These are phyloP conservation scores for Monarda citriodora DNA, from an alignment of 305 asterid species.

Conservation along the genomic window DNA sequence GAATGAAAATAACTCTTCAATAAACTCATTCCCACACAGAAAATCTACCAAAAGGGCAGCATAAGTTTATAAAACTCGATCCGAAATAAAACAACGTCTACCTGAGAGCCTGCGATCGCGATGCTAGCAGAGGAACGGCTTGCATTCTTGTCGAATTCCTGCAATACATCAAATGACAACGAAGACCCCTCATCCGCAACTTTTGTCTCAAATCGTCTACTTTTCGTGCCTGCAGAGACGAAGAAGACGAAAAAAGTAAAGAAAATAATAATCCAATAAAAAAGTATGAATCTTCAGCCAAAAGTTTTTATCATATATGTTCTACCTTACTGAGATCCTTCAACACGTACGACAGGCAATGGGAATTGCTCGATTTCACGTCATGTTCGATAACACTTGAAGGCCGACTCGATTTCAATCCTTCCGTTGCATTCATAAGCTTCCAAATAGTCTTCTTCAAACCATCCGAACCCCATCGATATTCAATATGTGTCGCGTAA, in stretches of 20 bases:
- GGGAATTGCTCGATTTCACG: constrained; percentile 61
- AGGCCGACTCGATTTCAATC: constrained; percentile 28
- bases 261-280: neutral
- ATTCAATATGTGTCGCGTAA: constrained; percentile 75
- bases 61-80: neutral
- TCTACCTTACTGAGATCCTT: constrained; percentile 66
- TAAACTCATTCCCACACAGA: neutral
- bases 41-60: neutral
- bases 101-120: constrained; percentile 95
- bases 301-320: neutral
- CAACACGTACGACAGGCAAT: constrained; percentile 72
- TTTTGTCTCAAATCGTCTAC: constrained; percentile 89
- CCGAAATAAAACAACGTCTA: constrained; percentile 16
- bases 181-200: constrained; percentile 92
- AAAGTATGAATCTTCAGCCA: neutral
- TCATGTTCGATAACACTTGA: constrained; percentile 51
- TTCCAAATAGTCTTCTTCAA: constrained; percentile 84
- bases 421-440: constrained; percentile 56
- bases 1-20: neutral
- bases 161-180: constrained; percentile 90
- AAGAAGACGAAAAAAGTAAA: constrained; percentile 2
- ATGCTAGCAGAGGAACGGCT: constrained; percentile 85
- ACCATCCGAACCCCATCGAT: constrained; percentile 92
- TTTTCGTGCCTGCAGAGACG: constrained; percentile 86
- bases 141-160: constrained; percentile 87